These are phyloP conservation scores for Exidia glandulosa DNA, from an alignment of 768 basidiomycete species.

Conservation along the genomic window DNA sequence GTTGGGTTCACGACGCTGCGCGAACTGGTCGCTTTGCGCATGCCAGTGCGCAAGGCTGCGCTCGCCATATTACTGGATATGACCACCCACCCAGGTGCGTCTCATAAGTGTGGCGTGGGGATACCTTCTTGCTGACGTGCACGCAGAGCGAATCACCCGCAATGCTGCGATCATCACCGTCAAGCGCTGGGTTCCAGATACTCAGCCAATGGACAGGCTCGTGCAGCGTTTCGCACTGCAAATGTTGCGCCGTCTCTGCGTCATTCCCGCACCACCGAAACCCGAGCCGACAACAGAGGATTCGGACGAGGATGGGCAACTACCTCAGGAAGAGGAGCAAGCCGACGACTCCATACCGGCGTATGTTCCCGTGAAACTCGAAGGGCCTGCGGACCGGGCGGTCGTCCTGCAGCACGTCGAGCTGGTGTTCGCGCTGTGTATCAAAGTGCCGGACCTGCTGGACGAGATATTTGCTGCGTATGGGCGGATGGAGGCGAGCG, in stretches of 20 bases:
- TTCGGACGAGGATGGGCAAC: conserved; percentile 53
- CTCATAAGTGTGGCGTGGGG: too few species aligned
- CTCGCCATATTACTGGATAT: conserved; percentile 76
- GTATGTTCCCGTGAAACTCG: conserved; percentile 64
- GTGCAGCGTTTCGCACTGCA: conserved; percentile 78
- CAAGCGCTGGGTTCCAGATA: conserved; percentile 87
- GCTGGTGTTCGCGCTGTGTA: conserved; percentile 80
- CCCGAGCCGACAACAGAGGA: conserved; percentile 19
- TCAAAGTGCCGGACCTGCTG: conserved; percentile 82
- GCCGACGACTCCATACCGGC: conserved; percentile 54
- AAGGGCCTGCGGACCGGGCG: conserved; percentile 62
- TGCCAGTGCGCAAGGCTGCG: conserved; percentile 72
- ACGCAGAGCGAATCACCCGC: conserved; percentile 69
- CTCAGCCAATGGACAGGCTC: conserved; percentile 68
- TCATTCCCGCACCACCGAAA: conserved; percentile 18
- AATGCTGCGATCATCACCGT: conserved; percentile 93
- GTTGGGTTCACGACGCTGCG: conserved; percentile 87
- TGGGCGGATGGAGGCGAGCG: conserved; percentile 67
- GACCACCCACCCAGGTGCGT: conserved; percentile 80
- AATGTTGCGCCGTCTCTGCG: conserved; percentile 72
- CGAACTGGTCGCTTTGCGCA: conserved; percentile 81
- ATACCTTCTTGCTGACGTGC: too few species aligned
- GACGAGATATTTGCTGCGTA: conserved; percentile 89
- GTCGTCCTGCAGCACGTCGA: conserved; percentile 92
- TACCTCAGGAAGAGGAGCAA: conserved; percentile 36